A percentile compares a stretch with the other conserved stretches of the same genome.
Evolutionary conservation across 2,329 filamentous ascomycete genomes (phyloP).

Genomic region (Botrytis byssoidea): DNA sequence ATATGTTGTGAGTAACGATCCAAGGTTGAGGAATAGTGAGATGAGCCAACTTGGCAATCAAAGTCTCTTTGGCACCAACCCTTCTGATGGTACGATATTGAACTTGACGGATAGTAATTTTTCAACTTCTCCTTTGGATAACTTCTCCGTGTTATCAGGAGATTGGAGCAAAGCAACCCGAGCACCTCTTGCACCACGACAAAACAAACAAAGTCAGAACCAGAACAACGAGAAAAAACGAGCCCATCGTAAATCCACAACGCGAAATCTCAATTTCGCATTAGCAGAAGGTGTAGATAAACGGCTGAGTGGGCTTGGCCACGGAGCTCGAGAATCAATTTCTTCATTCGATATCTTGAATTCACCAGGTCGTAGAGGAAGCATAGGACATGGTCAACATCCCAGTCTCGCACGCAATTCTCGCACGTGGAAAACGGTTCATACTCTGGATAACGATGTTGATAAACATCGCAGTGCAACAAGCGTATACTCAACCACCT

Average conservation of each 20-base stretch:
- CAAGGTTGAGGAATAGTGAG: conserved; percentile 24
- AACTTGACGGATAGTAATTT: conserved; percentile 33
- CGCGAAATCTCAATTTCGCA: conserved; percentile 28
- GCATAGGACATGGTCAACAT: conserved; percentile 33
- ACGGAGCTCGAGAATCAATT: conserved; percentile 29
- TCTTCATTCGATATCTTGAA: conserved; percentile 23
- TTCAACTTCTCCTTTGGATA: conserved; percentile 30
- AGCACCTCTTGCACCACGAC: conserved; percentile 12
- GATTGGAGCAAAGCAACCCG: conserved; percentile 18
- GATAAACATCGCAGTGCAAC: conserved; percentile 27
- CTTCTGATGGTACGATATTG: conserved; percentile 23
- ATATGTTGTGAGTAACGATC: conserved; percentile 21
- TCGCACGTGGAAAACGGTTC: conserved; percentile 30
- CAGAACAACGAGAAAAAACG: conserved; percentile 9
- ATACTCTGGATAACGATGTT: conserved; percentile 20
- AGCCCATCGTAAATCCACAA: conserved; percentile 22
- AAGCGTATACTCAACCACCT: conserved; percentile 17
- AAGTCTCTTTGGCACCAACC: conserved; percentile 10
- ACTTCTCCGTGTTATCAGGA: conserved; percentile 29
- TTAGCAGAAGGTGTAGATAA: conserved; percentile 16
- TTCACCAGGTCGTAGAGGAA: conserved; percentile 23
- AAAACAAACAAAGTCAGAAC: background rate
- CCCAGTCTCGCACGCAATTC: conserved; percentile 27
- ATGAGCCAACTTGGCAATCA: conserved; percentile 15
- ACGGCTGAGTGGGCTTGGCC: conserved; percentile 29